Evolutionary conservation across 352 stramenopile genomes (phyloP).

Genomic region (Globisporangium paroecandrum): DNA sequence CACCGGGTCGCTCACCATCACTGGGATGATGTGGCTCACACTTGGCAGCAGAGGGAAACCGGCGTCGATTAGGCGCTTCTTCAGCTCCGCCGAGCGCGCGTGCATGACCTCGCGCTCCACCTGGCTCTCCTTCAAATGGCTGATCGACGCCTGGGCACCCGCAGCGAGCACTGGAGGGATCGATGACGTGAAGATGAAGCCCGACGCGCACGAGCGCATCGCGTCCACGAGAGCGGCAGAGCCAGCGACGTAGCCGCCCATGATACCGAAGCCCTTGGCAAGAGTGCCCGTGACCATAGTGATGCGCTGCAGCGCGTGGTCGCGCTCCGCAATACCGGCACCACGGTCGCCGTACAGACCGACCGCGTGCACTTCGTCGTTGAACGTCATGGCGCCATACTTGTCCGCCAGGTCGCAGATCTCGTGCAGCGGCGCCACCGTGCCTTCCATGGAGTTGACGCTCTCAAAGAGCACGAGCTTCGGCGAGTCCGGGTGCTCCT

Average conservation of each 20-base stretch:
- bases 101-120: constrained; percentile 83
- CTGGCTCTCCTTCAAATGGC: constrained; percentile 82
- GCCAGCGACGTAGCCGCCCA: constrained; percentile 89
- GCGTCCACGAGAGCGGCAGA: constrained; percentile 82
- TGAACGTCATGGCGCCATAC: constrained; percentile 91
- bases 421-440: constrained; percentile 78
- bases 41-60: constrained; percentile 85
- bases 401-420: constrained; percentile 87
- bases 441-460: constrained; percentile 88
- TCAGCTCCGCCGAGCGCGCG: constrained; percentile 76
- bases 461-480: constrained; percentile 88
- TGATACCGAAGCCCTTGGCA: constrained; percentile 89
- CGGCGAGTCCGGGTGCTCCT: constrained; percentile 58
- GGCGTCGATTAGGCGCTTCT: constrained; percentile 76
- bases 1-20: constrained; percentile 85
- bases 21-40: constrained; percentile 87
- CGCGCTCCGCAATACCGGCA: constrained; percentile 80
- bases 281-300: constrained; percentile 90
- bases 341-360: constrained; percentile 86
- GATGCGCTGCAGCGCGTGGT: constrained; percentile 83
- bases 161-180: constrained; percentile 85
- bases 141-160: constrained; percentile 73
- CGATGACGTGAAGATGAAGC: constrained; percentile 91
- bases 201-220: constrained; percentile 82
- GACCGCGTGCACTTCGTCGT: constrained; percentile 89